Conservation (phyloP, 1,139 yeast genomes). For the Taphrina pruni region DNA sequence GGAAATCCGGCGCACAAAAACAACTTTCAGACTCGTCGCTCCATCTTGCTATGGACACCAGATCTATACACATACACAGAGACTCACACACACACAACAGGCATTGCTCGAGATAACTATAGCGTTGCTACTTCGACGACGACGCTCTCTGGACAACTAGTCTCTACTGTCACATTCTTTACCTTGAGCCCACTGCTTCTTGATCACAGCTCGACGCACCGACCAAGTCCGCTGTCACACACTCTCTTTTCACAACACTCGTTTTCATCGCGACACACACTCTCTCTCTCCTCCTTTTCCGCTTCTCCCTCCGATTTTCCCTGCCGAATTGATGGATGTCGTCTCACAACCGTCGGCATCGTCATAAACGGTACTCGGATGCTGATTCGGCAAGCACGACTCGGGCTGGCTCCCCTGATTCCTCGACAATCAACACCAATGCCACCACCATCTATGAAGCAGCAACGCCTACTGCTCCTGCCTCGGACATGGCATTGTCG, state of each 20-base stretch:
- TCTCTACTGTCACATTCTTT: too few species aligned
- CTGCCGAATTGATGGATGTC: constrained; percentile 1
- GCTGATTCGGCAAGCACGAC: constrained; percentile 1
- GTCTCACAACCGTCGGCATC: constrained; percentile 2
- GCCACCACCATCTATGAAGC: neutral
- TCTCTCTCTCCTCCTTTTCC: neutral
- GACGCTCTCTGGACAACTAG: too few species aligned
- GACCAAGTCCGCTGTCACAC: too few species aligned
- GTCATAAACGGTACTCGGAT: constrained; percentile 4
- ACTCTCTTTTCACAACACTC: neutral
- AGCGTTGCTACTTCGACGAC: too few species aligned
- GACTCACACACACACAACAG: neutral
- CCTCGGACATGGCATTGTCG: neutral
- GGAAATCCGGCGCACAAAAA: neutral
- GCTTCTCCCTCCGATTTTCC: neutral
- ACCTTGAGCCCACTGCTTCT: too few species aligned
- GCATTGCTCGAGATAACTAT: too few species aligned
- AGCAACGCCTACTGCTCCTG: neutral
- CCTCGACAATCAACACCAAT: neutral
- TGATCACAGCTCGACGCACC: too few species aligned
- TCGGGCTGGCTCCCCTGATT: neutral
- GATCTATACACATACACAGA: neutral
- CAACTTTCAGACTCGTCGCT: neutral
- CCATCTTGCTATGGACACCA: neutral
- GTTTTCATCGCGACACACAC: neutral